Base-by-base conservation (phyloP, 2,329 filamentous ascomycete genomes). In the Coniochaeta prunicola region DNA sequence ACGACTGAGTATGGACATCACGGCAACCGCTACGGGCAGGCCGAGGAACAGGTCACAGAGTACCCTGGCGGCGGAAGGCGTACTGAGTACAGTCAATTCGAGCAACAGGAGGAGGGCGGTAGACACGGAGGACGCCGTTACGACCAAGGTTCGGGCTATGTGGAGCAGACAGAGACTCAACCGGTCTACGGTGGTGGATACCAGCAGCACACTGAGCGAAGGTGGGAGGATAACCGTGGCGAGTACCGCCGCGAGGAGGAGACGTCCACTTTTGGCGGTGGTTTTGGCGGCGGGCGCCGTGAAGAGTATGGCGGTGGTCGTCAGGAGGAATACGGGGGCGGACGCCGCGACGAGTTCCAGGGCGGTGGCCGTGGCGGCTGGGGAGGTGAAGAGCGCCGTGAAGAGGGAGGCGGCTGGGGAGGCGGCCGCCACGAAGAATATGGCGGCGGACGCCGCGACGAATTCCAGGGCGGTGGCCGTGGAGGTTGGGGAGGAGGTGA, bases 1-100 rank as follows among this genome's bases (percentile, higher is more conserved):
- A 80, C 84, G 63, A 82, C 80, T 13, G 82, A 90, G 70, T 84
- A 86, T 61, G 85, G 82, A 31, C 83, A 77, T 58, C 79, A 79
- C 10, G 78, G 78, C 21, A 73, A 80, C 63, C 79, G 80, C 54
- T 86, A 86, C 64, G 84, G 80, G 8, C 81, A 87, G 67, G 83
- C 85, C 12, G 74, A 86, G 68, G 80, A 83, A 65, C 79, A 76
- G 33, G 75, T 85, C 66, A 88, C 83, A 8, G 76, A 81, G 58
- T 83, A 83, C 61, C 74, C 79, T 19, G 76, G 79, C 58, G 86
- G 86, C 56, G 81, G 81, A 54, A 76, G 79, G 58, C 76, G 78
- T 59, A 78, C 81, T 40, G 82, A 87, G 59, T 89, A 86, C 71
- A 77, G 78, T 59, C 81, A 84, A 33, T 86, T 83, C 63, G 85